Conservation (phyloP, 2,329 filamentous ascomycete genomes). For the Colletotrichum endophyticum region DNA sequence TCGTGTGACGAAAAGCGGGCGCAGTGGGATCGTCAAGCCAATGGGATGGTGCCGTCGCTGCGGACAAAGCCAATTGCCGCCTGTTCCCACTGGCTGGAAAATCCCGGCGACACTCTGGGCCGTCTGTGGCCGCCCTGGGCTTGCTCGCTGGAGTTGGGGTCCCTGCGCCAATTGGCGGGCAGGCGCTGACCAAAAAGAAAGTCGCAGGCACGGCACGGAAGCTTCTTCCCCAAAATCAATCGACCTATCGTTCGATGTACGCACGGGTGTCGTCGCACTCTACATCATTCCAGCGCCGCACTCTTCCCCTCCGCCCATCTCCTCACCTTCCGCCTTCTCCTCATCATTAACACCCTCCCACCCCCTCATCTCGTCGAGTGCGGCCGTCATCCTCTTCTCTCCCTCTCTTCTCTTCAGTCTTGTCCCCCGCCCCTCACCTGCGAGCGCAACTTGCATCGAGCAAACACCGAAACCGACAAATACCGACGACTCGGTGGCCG, state of each 20-base stretch:
- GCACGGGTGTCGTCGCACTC: slow-evolving; percentile 14
- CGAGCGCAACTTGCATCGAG: neutral
- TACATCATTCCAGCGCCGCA: slow-evolving; percentile 14
- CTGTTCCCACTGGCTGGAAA: slow-evolving; percentile 11
- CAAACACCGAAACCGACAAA: neutral
- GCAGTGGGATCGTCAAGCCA: neutral
- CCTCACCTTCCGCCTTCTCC: neutral
- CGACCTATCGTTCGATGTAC: slow-evolving; percentile 18
- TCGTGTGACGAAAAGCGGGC: slow-evolving; percentile 13
- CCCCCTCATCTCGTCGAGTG: neutral
- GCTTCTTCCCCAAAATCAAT: slow-evolving; percentile 19
- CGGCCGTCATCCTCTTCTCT: neutral
- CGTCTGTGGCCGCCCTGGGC: neutral
- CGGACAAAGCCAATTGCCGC: slow-evolving; percentile 6
- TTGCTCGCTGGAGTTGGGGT: neutral
- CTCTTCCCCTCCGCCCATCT: neutral
- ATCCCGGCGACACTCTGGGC: neutral
- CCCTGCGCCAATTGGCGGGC: neutral
- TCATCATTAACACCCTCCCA: neutral
- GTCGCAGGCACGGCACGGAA: neutral
- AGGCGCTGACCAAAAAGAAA: slow-evolving; percentile 8
- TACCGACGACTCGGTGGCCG: neutral
- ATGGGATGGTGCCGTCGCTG: neutral
- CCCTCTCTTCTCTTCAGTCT: neutral
- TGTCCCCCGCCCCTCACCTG: neutral